Base-by-base conservation (phyloP, 106 monocot species). In the Platanthera zijinensis region DNA sequence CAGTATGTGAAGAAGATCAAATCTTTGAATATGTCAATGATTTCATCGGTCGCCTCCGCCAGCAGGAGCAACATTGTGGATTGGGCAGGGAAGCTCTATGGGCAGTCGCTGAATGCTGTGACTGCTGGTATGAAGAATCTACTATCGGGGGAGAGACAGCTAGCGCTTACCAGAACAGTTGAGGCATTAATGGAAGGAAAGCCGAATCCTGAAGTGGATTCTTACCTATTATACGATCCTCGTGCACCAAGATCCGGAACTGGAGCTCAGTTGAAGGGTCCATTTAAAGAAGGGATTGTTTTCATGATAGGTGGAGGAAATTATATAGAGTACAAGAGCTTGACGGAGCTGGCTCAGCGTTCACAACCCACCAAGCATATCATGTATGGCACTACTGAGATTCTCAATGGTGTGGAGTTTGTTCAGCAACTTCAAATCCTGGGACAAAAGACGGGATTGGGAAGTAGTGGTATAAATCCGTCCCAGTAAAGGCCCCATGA, bases 281-380 rank as follows among this genome's bases (percentile, higher is more conserved):
- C 96, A 28, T 96, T 96, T 62, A 96, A 89, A 80, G 93, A 96
- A 79, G 93, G 87, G 25, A 91, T 96, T 80, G 96, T 93, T 46
- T 93, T 96, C 77, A 96, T 96, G 96, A 96, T 93, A 50, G 96
- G 96, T 39, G 91, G 96, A 53, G 96, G 96, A 52, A 96, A 96
- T 79, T 96, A 93, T 79, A 74, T 96, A 14, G 96, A 96, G 56
- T 93, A 91, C 61, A 93, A 87, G 83, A 93, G 96, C 81, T 82
- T 96, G 80, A 84, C 87, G 87, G 96, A 91, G 85, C 67, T 96
- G 63, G 87, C 77, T 15, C 89, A 93, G 15, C 87, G 87, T 7
- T 83, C 84, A 12, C 90, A 93, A 50, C 89, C 87, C 9, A 53
- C 52, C 49, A 96, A 93, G 74, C 90, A 93, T 89, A 86, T 96